A percentile compares a stretch with the other conserved stretches of the same genome.
Conservation (phyloP, 768 basidiomycete genomes). For the Saitozyma podzolica region DNA sequence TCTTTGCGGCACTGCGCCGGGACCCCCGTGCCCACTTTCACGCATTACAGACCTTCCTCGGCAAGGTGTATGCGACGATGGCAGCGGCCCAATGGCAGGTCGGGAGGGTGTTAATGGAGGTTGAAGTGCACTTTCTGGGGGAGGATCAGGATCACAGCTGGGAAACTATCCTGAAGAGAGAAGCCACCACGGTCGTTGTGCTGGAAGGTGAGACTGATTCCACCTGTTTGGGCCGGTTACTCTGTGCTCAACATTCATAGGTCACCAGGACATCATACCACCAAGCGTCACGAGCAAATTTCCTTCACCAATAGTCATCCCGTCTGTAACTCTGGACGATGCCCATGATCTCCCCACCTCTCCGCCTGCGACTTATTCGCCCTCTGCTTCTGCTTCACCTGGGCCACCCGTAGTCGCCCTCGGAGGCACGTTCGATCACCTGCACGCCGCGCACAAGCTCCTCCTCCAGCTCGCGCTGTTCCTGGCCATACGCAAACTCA, state of each 20-base stretch:
- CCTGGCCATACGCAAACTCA: constrained; percentile 74
- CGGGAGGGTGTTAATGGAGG: constrained; percentile 70
- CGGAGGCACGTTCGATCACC: constrained; percentile 96
- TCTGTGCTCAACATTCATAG: too few relatives aligned
- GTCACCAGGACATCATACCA: too few relatives aligned
- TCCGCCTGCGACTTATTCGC: neutral
- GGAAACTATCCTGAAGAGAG: neutral
- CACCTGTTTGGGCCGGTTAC: constrained; percentile 1
- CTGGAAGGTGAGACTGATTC: constrained; percentile 1
- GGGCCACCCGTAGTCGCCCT: constrained; percentile 57
- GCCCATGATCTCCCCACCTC: neutral
- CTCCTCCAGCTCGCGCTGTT: constrained; percentile 88
- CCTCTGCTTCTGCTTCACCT: neutral
- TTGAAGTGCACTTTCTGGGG: constrained; percentile 74
- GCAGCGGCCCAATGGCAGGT: constrained; percentile 71
- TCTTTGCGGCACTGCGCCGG: constrained; percentile 16
- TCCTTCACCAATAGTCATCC: neutral
- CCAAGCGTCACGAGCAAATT: too few relatives aligned
- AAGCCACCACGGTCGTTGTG: neutral
- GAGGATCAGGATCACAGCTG: constrained; percentile 43
- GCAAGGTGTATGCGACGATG: constrained; percentile 69
- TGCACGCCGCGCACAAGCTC: constrained; percentile 96
- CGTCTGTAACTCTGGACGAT: neutral
- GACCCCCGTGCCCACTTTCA: constrained; percentile 58
- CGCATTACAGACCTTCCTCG: constrained; percentile 72